Percentiles rank a stretch among this genome's conserved stretches.
phyloP scores from a whole-genome alignment of 768 basidiomycete species.

The Boletus insuetus region DNA sequence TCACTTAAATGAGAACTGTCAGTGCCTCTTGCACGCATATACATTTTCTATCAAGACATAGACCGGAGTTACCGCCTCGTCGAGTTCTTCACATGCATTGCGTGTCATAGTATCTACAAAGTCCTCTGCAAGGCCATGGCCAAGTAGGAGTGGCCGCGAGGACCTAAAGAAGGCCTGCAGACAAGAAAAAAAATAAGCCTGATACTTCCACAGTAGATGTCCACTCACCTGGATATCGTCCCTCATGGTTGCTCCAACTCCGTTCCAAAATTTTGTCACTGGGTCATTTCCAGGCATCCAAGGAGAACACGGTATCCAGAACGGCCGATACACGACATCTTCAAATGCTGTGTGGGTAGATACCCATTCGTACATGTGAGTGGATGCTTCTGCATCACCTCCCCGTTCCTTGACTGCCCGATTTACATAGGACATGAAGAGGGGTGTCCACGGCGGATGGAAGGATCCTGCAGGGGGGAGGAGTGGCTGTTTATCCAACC shows the following conservation, averaged over 20 bases:
- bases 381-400: conserved; percentile 62
- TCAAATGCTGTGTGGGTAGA: conserved; percentile 54
- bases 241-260: conserved; percentile 45
- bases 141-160: conserved; percentile 65
- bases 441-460: conserved; percentile 55
- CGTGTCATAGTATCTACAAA: conserved; percentile 53
- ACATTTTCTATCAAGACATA: conserved; percentile 60
- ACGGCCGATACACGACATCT: conserved; percentile 53
- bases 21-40: conserved; percentile 44
- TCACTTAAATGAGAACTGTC: conserved; percentile 4
- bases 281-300: conserved; percentile 35
- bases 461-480: conserved; percentile 41
- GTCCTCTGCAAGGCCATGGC: conserved; percentile 53
- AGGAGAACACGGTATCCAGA: conserved; percentile 62
- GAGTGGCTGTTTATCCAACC: conserved; percentile 44
- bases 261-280: conserved; percentile 35
- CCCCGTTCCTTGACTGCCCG: conserved; percentile 55
- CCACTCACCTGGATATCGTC: conserved; percentile 56
- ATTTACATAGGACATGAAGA: conserved; percentile 57
- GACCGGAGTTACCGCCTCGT: conserved; percentile 42
- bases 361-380: conserved; percentile 55
- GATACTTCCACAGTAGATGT: background rate
- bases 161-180: conserved; percentile 61
- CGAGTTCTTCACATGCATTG: conserved; percentile 51
- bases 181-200: background rate